These are phyloP conservation scores for baker's yeast (Saccharomyces cerevisiae) DNA, from an alignment of 805 yeast genomes.

Conservation along the genomic window DNA sequence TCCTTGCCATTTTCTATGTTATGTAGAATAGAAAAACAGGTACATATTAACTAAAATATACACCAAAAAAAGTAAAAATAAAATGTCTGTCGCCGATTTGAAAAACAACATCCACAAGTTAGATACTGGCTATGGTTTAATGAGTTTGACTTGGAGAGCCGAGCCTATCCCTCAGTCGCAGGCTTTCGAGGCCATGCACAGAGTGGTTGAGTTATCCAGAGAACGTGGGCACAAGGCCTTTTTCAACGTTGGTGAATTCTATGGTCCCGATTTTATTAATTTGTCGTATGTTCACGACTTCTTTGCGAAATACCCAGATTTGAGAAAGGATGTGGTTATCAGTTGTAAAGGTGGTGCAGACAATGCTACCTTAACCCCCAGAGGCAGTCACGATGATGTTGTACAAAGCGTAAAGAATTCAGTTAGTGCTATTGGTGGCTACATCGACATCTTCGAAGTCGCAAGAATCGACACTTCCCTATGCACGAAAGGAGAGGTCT, in stretches of 20 bases:
- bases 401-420: slow-evolving; percentile 39
- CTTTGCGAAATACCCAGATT: slow-evolving; percentile 48
- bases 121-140: slow-evolving; percentile 60
- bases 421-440: slow-evolving; percentile 37
- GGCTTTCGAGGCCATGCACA: slow-evolving; percentile 46
- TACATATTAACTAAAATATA: neutral
- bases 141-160: slow-evolving; percentile 71
- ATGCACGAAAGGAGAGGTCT: slow-evolving; percentile 17
- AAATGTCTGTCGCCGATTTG: slow-evolving; percentile 19
- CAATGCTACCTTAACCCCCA: slow-evolving; percentile 36
- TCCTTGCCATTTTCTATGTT: neutral
- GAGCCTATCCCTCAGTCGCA: slow-evolving; percentile 45
- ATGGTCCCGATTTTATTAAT: slow-evolving; percentile 50
- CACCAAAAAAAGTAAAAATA: neutral
- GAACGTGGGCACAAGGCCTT: slow-evolving; percentile 33
- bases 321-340: slow-evolving; percentile 46
- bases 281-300: slow-evolving; percentile 50
- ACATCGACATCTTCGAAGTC: slow-evolving; percentile 54
- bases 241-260: slow-evolving; percentile 73
- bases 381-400: slow-evolving; percentile 42
- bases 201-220: slow-evolving; percentile 38
- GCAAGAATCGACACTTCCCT: slow-evolving; percentile 55
- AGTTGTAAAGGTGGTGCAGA: slow-evolving; percentile 62
- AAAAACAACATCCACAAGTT: slow-evolving; percentile 13
- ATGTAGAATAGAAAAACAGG: neutral